These are phyloP conservation scores for Globisporangium nagaii DNA, from an alignment of 352 stramenopile species.

Conservation along the genomic window DNA sequence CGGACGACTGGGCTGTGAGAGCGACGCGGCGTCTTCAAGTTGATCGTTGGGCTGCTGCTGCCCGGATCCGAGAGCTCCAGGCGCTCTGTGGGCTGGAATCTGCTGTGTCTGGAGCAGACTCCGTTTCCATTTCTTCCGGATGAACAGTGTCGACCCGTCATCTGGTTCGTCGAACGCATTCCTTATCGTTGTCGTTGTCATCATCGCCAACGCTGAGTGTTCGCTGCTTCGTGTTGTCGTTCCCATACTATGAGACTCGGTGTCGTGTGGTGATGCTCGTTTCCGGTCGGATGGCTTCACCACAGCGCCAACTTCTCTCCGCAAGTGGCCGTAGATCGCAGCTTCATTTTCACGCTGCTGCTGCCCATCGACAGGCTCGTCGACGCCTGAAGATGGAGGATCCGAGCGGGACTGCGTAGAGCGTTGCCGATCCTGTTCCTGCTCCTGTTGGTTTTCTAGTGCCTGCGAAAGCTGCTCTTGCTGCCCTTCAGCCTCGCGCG, in stretches of 20 bases:
- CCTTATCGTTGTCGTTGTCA: neutral
- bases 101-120: neutral
- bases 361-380: neutral
- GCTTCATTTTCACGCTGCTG: neutral
- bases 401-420: too few relatives aligned
- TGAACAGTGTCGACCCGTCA: neutral
- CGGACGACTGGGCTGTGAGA: neutral
- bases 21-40: neutral
- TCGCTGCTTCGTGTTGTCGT: too few relatives aligned
- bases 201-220: too few relatives aligned
- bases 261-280: neutral
- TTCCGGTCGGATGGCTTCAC: neutral
- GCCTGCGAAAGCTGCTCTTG: neutral
- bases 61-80: neutral
- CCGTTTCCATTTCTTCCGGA: constrained; percentile 29
- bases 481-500: neutral
- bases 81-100: neutral
- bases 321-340: neutral
- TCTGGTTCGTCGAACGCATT: neutral
- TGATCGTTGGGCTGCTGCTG: neutral
- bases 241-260: neutral
- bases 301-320: neutral
- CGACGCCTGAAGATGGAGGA: neutral
- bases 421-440: too few relatives aligned
- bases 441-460: too few relatives aligned